Evolutionary conservation across 257 asterid genomes (phyloP).

Genomic region (Paulownia fortunei): DNA sequence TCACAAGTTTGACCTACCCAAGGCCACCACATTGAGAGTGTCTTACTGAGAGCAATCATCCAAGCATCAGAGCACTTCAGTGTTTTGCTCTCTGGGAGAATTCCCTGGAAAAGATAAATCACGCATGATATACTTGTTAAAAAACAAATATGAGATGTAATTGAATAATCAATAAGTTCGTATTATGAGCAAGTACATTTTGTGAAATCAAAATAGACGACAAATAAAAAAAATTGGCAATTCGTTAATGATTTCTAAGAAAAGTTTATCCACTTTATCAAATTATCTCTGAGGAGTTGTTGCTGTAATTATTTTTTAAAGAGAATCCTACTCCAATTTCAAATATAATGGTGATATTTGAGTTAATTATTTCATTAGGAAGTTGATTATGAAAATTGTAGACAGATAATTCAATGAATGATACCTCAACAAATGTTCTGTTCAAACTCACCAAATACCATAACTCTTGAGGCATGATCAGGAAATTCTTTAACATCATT

Average conservation of each 20-base stretch:
- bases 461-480: slow-evolving; percentile 4
- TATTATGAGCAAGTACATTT: not conserved
- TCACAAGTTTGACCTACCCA: slow-evolving; percentile 65
- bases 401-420: not conserved
- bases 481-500: not conserved
- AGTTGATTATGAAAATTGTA: not conserved
- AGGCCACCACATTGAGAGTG: slow-evolving; percentile 81
- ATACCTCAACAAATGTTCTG: not conserved
- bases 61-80: slow-evolving; percentile 63
- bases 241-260: not conserved
- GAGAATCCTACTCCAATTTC: slow-evolving; percentile 4
- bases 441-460: not conserved
- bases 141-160: slow-evolving; percentile 5
- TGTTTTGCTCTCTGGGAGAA: slow-evolving; percentile 48
- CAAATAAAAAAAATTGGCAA: not conserved
- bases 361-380: not conserved
- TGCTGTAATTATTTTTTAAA: not conserved
- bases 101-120: slow-evolving; percentile 58
- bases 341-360: not conserved
- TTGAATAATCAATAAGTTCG: not conserved
- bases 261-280: not conserved
- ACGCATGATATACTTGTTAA: slow-evolving; percentile 13
- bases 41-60: slow-evolving; percentile 63
- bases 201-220: slow-evolving; percentile 12
- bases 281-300: not conserved